Percentiles rank a stretch among this genome's conserved stretches.
Conservation (phyloP, 1,139 yeast species). For the Geotrichum phurueaensis region DNA sequence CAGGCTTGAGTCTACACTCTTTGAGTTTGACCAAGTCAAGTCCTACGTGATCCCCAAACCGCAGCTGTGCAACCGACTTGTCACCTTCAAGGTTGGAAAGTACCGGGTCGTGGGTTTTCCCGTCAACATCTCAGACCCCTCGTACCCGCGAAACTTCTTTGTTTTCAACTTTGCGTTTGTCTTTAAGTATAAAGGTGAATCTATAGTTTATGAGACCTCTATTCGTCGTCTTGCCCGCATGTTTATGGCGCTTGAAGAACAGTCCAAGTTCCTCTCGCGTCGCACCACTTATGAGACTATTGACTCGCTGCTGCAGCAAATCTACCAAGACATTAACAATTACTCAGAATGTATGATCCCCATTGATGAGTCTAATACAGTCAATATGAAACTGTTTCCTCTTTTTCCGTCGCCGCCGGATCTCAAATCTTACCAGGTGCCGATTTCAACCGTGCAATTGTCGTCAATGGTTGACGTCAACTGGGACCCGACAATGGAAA, state of each 20-base stretch:
- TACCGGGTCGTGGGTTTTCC: slow-evolving; percentile 86
- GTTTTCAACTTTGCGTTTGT: slow-evolving; percentile 91
- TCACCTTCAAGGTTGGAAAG: slow-evolving; percentile 65
- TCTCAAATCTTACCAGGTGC: slow-evolving; percentile 71
- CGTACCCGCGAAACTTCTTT: slow-evolving; percentile 85
- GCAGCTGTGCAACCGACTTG: slow-evolving; percentile 73
- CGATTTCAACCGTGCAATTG: slow-evolving; percentile 73
- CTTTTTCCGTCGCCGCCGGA: slow-evolving; percentile 78
- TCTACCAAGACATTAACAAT: slow-evolving; percentile 86
- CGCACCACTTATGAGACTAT: slow-evolving; percentile 45
- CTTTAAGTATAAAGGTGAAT: slow-evolving; percentile 74
- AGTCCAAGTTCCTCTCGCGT: slow-evolving; percentile 64
- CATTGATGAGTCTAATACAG: slow-evolving; percentile 79
- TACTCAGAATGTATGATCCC: slow-evolving; percentile 96
- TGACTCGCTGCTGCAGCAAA: slow-evolving; percentile 76
- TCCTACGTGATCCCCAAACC: slow-evolving; percentile 93
- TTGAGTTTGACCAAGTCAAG: slow-evolving; percentile 79
- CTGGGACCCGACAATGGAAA: slow-evolving; percentile 97
- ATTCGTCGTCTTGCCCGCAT: slow-evolving; percentile 77
- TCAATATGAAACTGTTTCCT: slow-evolving; percentile 88
- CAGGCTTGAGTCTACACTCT: slow-evolving; percentile 41
- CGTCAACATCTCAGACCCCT: slow-evolving; percentile 65
- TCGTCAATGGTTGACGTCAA: slow-evolving; percentile 70
- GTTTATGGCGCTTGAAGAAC: slow-evolving; percentile 90
- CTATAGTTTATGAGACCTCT: slow-evolving; percentile 81